Conservation (phyloP, 257 asterid species). For the Penstemon newberryi region DNA sequence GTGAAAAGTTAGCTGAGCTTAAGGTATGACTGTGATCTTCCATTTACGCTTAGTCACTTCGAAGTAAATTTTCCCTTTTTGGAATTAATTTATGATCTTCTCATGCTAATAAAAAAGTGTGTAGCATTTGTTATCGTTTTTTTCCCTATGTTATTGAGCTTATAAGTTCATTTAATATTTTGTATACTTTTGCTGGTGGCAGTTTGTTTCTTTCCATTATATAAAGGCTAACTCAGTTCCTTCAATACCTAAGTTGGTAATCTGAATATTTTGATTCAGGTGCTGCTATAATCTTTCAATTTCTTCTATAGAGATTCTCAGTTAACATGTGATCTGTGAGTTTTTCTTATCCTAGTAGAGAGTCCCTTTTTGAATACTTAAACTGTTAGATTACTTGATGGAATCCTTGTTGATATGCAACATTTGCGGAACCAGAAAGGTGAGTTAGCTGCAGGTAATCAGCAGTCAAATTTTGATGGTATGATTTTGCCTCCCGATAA, state of each 20-base stretch:
- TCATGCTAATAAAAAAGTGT: slow-evolving; percentile 13
- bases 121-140: not conserved
- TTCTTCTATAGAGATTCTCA: slow-evolving; percentile 54
- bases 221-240: slow-evolving; percentile 13
- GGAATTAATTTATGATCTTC: not conserved
- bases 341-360: slow-evolving; percentile 50
- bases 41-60: slow-evolving; percentile 3
- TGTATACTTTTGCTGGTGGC: slow-evolving; percentile 24
- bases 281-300: slow-evolving; percentile 61
- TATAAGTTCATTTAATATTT: slow-evolving; percentile 2
- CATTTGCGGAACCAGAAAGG: slow-evolving; percentile 30
- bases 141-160: slow-evolving; percentile 5
- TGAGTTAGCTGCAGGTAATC: slow-evolving; percentile 27
- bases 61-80: not conserved
- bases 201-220: slow-evolving; percentile 22
- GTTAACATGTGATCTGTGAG: slow-evolving; percentile 62
- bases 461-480: slow-evolving; percentile 19
- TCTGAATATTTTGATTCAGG: slow-evolving; percentile 55
- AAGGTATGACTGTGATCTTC: slow-evolving; percentile 54
- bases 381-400: slow-evolving; percentile 29
- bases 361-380: slow-evolving; percentile 26
- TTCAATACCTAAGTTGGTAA: slow-evolving; percentile 45
- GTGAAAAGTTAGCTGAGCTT: slow-evolving; percentile 92
- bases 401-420: slow-evolving; percentile 31
- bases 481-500: slow-evolving; percentile 13